Evolutionary conservation across 2,329 filamentous ascomycete species (phyloP).

Genomic region (Acarospora socialis): DNA sequence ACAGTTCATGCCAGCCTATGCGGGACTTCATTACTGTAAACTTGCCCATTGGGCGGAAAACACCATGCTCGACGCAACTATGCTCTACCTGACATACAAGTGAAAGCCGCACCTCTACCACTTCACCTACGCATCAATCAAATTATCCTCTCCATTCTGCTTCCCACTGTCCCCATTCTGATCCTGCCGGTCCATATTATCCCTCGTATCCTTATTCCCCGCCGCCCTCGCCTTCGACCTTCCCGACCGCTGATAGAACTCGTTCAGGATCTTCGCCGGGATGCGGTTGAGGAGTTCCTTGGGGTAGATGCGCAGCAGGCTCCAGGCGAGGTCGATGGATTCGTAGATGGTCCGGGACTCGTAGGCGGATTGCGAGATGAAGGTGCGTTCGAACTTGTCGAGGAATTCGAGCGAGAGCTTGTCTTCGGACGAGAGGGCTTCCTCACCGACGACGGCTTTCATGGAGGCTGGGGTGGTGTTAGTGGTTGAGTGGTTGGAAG

Average conservation of each 20-base stretch:
- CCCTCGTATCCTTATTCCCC: conserved; percentile 32
- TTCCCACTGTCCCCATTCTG: conserved; percentile 18
- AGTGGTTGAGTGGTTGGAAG: conserved; percentile 2
- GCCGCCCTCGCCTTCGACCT: conserved; percentile 22
- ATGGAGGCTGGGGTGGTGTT: conserved; percentile 55
- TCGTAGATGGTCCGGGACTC: conserved; percentile 86
- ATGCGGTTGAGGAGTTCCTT: conserved; percentile 97
- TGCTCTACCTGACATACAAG: no score
- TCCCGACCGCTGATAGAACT: conserved; percentile 57
- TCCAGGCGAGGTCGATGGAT: conserved; percentile 92
- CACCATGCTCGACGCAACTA: no score
- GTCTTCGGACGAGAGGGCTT: conserved; percentile 87
- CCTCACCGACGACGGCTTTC: conserved; percentile 98
- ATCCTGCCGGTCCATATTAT: conserved; percentile 21
- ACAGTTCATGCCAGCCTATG: no score
- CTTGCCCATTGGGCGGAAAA: no score
- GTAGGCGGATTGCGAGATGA: conserved; percentile 84
- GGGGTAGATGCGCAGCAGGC: conserved; percentile 88
- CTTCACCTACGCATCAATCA: conserved; percentile 28
- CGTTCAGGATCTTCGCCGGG: conserved; percentile 66
- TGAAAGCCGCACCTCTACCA: no score
- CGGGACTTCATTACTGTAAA: no score
- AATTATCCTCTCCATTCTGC: conserved; percentile 19
- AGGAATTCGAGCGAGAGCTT: conserved; percentile 96
- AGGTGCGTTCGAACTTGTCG: conserved; percentile 94